Evolutionary conservation across 1,139 yeast genomes (phyloP), one percentile per base, ranked within the genome.

Genomic region (Petasospora rhodanensis): DNA sequence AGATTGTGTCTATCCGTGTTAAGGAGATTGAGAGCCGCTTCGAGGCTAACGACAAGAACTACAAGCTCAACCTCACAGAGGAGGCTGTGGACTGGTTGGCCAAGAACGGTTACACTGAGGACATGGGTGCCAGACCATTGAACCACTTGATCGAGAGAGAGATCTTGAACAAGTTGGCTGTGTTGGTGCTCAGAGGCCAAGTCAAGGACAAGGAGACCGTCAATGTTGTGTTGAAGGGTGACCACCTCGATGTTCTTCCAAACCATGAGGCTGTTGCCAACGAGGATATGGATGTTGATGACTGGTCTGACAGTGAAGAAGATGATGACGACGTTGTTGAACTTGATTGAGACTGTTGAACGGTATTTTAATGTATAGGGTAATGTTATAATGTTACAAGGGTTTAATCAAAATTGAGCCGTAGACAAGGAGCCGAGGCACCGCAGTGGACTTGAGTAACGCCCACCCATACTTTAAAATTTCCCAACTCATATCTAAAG

Each of bases 81-180:
- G 76, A 67, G 6, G 95, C 96, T 7, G 65, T 83, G 52, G 89
- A 83, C 34, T 91, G 81, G 67, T 68, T 91, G 46, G 76, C 89
- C 49, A 69, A 72, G 49, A 68, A 87, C 52, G 98, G 99, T 29
- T 91, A 89, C 64, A 86, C 95, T 18, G 73, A 83, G 34, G 95
- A 87, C 58, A 70, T 91, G 58, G 98, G 99, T 62, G 98, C 99
- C 3, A 76, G 99, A 59, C 99, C 99, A 41, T 73, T 91, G 63
- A 93, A 91, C 70, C 77, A 98, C 54, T 73, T 91, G 49, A 87
- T 91, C 45, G 97, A 91, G 61, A 76, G 72, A 45, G 94, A 87
- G 58, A 70, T 91, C 19, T 76, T 91, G 59, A 91, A 91, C 62
- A 78, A 70, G 51, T 68, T 91, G 62, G 98, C 99, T 1, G 73